A percentile compares a stretch with the other conserved stretches of the same genome.
These are phyloP conservation scores for Pythium dissimile DNA, from an alignment of 352 stramenopile genomes.

Conservation along the genomic window DNA sequence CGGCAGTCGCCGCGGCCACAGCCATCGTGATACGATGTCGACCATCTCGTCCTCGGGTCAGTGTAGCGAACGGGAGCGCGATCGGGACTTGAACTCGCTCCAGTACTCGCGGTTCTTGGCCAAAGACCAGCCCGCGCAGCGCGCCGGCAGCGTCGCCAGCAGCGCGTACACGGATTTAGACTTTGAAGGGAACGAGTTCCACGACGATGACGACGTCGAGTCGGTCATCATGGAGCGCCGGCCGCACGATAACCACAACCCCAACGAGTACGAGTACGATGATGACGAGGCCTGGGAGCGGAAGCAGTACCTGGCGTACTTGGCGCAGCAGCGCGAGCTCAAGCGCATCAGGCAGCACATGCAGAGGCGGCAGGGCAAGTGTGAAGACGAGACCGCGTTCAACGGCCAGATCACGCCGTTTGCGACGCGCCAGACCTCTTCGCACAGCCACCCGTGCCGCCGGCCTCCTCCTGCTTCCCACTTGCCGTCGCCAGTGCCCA, in stretches of 20 bases:
- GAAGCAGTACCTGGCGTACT: constrained; percentile 2
- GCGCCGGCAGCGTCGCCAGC: neutral
- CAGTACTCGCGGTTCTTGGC: neutral
- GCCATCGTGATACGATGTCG: neutral
- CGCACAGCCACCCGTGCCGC: too few species aligned
- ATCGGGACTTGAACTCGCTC: constrained; percentile 3
- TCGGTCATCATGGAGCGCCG: neutral
- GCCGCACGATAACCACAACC: neutral
- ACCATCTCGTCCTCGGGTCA: constrained; percentile 5
- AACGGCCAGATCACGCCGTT: too few species aligned
- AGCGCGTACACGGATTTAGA: constrained; percentile 2
- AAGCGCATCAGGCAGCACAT: neutral
- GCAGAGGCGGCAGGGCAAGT: neutral
- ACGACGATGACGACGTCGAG: constrained; percentile 5
- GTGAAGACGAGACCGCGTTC: too few species aligned
- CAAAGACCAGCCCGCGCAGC: neutral
- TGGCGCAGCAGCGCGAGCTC: neutral
- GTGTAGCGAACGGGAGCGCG: neutral
- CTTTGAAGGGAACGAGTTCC: constrained; percentile 1
- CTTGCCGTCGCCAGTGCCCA: too few species aligned
- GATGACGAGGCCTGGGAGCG: neutral
- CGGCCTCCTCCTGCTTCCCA: too few species aligned
- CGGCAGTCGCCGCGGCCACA: neutral
- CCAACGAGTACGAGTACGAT: neutral
- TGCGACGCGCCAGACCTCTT: too few species aligned